phyloP scores from a whole-genome alignment of 352 stramenopile genomes.

The Phytophthora pinifolia region DNA sequence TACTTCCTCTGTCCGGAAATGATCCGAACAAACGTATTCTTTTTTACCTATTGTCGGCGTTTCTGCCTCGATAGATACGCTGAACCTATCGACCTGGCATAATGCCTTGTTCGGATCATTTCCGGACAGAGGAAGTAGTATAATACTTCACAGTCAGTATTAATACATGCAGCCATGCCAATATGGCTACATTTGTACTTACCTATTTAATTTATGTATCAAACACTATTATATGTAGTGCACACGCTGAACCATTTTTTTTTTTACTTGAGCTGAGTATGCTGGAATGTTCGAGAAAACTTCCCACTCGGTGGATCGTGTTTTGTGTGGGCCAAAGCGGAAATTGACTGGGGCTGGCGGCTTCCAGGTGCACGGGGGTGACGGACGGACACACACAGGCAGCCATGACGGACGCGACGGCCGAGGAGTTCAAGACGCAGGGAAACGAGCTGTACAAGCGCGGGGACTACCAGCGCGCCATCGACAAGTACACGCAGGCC shows the following conservation, averaged over 20 bases:
- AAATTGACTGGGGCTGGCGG: slow-evolving; percentile 27
- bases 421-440: slow-evolving; percentile 82
- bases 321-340: slow-evolving; percentile 20
- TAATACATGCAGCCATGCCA: slow-evolving; percentile 17
- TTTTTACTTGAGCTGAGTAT: slow-evolving; percentile 26
- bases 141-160: too few relatives aligned
- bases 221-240: slow-evolving; percentile 1
- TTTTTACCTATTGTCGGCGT: too few relatives aligned
- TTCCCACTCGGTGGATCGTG: not conserved
- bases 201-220: not conserved
- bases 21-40: too few relatives aligned
- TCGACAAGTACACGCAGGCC: slow-evolving; percentile 90
- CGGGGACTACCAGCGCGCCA: slow-evolving; percentile 88
- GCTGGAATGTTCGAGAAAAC: slow-evolving; percentile 35
- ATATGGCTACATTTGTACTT: slow-evolving; percentile 23
- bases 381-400: slow-evolving; percentile 7
- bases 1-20: too few relatives aligned
- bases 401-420: slow-evolving; percentile 52
- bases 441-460: slow-evolving; percentile 93
- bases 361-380: slow-evolving; percentile 2
- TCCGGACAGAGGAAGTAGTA: too few relatives aligned
- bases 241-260: slow-evolving; percentile 4
- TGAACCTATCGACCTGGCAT: too few relatives aligned
- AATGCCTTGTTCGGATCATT: too few relatives aligned
- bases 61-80: too few relatives aligned